Evolutionary conservation across 129 eudicot genomes (phyloP).

Genomic region (Heracleum sosnowskyi): DNA sequence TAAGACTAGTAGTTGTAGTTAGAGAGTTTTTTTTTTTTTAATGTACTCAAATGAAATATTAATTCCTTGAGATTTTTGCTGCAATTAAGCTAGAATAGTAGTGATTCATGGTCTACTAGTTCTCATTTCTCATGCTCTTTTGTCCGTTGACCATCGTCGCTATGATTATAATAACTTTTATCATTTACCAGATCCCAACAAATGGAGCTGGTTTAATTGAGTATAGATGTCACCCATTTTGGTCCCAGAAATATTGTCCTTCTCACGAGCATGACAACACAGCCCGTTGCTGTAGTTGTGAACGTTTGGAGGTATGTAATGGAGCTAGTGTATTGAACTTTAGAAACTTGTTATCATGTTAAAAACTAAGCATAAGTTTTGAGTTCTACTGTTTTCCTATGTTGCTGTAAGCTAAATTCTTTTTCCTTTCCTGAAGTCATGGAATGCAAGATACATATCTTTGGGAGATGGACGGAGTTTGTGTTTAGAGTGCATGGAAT

Average conservation of each 20-base stretch:
- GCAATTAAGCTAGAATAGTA: background rate
- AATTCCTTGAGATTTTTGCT: background rate
- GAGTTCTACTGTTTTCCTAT: background rate
- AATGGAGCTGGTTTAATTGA: constrained; percentile 92
- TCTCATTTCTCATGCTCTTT: background rate
- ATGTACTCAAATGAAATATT: background rate
- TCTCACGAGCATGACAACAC: constrained; percentile 89
- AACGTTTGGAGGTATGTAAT: constrained; percentile 75
- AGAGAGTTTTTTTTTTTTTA: background rate
- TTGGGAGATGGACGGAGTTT: constrained; percentile 93
- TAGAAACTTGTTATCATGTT: background rate
- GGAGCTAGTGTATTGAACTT: background rate
- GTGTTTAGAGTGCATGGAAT: constrained; percentile 98
- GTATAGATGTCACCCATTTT: constrained; percentile 97
- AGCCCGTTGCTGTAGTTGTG: constrained; percentile 95
- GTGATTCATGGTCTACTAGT: background rate
- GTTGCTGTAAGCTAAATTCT: constrained; percentile 7
- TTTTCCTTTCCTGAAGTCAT: constrained; percentile 39
- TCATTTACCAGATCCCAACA: constrained; percentile 55
- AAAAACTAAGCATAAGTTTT: background rate
- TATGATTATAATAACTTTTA: background rate
- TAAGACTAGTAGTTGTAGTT: background rate
- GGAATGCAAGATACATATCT: constrained; percentile 68
- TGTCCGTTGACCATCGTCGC: background rate
- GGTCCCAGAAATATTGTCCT: constrained; percentile 99